Base-by-base conservation (phyloP, 805 yeast species). In the Pichia paraexigua region DNA sequence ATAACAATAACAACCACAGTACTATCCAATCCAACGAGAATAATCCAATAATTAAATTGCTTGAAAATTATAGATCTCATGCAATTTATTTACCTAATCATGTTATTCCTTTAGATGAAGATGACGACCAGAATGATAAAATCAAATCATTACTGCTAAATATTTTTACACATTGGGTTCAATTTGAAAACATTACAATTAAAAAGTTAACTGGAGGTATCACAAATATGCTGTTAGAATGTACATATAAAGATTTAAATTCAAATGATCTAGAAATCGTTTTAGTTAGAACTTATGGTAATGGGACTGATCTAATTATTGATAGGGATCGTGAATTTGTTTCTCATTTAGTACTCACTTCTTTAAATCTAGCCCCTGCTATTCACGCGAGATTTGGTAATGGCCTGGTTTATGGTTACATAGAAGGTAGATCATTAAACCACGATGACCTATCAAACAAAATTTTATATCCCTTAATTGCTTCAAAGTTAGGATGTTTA, bases 301-400 rank as follows among this genome's bases (percentile, higher is more conserved):
- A 78, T 51, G 90, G 90, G 13, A 85, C 94, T 1, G 77, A 75
- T 50, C 68, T 81, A 39, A 84, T 85, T 47, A 85, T 85, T 35
- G 90, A 86, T 64, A 71, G 94, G 56, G 82, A 82, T 57, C 70
- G 90, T 39, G 94, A 85, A 62, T 83, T 80, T 60, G 82, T 83
- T 20, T 82, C 86, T 51, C 92, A 85, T 62, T 62, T 81, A 46
- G 77, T 80, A 48, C 72, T 86, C 47, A 75, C 81, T 58, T 73
- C 83, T 3, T 70, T 80, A 43, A 70, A 72, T 3, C 72, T 85
- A 54, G 92, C 92, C 0, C 88, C 94, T 1, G 74, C 82, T 0
- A 74, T 85, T 25, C 78, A 78, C 61, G 84, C 87, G 5, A 68
- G 86, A 48, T 83, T 86, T 58, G 77, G 79, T 35, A 85, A 85